Percentiles rank a stretch among this genome's conserved stretches.
Evolutionary conservation across 108 stramenopile species (phyloP).

Genomic region (Cyclotella atomus): DNA sequence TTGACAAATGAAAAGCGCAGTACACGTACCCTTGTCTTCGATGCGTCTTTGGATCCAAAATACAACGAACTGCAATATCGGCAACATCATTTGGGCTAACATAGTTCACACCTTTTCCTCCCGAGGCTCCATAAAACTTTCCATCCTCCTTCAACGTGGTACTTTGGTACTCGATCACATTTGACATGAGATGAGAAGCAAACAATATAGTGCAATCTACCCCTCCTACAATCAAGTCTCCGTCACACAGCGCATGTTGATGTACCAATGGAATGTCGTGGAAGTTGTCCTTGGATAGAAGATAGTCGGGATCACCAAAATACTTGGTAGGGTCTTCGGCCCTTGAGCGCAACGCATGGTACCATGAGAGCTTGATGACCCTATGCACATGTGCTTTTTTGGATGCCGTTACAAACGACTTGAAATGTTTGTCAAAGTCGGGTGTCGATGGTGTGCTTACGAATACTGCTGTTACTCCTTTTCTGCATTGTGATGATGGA

Average conservation of each 20-base stretch:
- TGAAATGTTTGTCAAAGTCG: conserved; percentile 47
- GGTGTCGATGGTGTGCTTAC: conserved; percentile 28
- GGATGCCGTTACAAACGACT: conserved; percentile 43
- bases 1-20: background rate
- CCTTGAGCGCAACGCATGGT: conserved; percentile 30
- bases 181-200: conserved; percentile 56
- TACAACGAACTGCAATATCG: conserved; percentile 34
- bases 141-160: conserved; percentile 17
- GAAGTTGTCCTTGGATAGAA: conserved; percentile 11
- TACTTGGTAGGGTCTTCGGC: conserved; percentile 14
- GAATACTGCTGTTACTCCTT: conserved; percentile 52
- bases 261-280: conserved; percentile 46
- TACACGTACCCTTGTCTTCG: conserved; percentile 21
- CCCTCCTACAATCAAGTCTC: conserved; percentile 26
- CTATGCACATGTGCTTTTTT: conserved; percentile 38
- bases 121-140: conserved; percentile 45
- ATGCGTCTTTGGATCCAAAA: conserved; percentile 35
- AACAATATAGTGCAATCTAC: conserved; percentile 45
- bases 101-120: conserved; percentile 53
- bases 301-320: conserved; percentile 20
- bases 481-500: background rate
- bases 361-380: conserved; percentile 56
- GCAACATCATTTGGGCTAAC: conserved; percentile 59
- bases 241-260: conserved; percentile 48
- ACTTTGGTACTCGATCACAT: conserved; percentile 32